Base-by-base conservation (phyloP, 139 green algal genomes). In the Chara braunii region DNA sequence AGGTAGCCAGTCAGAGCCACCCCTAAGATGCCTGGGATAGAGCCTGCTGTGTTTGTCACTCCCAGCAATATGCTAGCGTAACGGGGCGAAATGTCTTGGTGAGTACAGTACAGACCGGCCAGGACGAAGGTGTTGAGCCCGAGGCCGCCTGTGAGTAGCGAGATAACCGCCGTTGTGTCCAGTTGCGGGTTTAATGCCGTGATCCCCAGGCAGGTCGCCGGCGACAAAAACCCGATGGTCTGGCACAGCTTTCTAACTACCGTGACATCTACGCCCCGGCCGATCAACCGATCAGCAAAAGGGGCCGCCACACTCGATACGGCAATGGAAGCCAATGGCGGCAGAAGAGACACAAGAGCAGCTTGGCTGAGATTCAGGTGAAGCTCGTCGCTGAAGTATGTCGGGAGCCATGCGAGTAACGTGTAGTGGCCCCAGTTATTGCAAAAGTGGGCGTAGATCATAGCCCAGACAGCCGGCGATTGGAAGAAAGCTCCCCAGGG, bases 361-460 rank as follows among this genome's bases (percentile, higher is more conserved):
- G 90, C 90, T 11, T 84, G 72, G 6, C 78, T 79, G 18, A 96
- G 74, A 77, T 90, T 78, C 11, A 95, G 76, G 9, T 63, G 8
- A 24, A 97, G 69, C 3, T 83, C 84, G 56, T 92, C 74, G 0
- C 72, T 87, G 62, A 95, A 96, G 80, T 94, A 98, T 7, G 88
- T 94, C 33, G 93, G 93, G 77, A 99, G 83, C 93, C 93, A 99
- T 22, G 93, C 44, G 23, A 62, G 43, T 81, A 98, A 89, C 12
- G 85, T 89, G 84, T 95, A 97, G 60, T 95, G 85, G 60, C 78
- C 89, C 89, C 91, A 97, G 80, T 98, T 96, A 74, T 95, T 91
- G 80, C 83, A 90, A 62, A 97, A 98, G 80, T 99, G 93, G 1
- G 85, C 90, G 74, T 86, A 94, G 9, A 82, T 85, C 18, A 99